Conservation (phyloP, 2,329 filamentous ascomycete species). For the Canariomyces notabilis region DNA sequence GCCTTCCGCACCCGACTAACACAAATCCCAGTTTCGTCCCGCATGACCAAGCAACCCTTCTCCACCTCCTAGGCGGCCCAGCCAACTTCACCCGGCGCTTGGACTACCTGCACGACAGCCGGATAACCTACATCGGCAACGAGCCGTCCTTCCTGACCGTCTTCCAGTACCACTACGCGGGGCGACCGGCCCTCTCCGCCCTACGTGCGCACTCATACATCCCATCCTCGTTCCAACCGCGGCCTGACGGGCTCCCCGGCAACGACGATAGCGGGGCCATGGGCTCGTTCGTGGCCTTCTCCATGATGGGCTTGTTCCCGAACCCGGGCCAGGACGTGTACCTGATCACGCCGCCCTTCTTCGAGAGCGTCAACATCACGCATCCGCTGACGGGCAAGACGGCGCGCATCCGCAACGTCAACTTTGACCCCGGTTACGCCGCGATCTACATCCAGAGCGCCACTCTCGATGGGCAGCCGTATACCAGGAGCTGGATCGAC, state of each 20-base stretch:
- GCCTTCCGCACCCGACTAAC: no score
- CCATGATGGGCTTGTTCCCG: conserved; percentile 67
- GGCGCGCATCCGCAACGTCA: conserved; percentile 54
- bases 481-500: conserved; percentile 61
- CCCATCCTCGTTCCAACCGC: conserved; percentile 56
- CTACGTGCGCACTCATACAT: conserved; percentile 59
- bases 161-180: conserved; percentile 66
- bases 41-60: conserved; percentile 49
- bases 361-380: conserved; percentile 54
- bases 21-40: conserved; percentile 48
- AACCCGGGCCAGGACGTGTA: conserved; percentile 66
- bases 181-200: conserved; percentile 53
- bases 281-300: conserved; percentile 60
- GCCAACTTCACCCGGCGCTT: conserved; percentile 54
- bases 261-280: conserved; percentile 69
- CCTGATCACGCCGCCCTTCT: conserved; percentile 65
- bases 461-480: conserved; percentile 55
- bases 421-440: conserved; percentile 55
- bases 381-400: conserved; percentile 54
- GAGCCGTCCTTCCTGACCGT: conserved; percentile 56
- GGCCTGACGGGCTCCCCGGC: conserved; percentile 56
- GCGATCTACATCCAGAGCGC: conserved; percentile 61
- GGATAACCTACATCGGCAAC: conserved; percentile 63
- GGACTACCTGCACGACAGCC: conserved; percentile 58
- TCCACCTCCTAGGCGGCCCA: conserved; percentile 56